phyloP scores from a whole-genome alignment of 2,329 filamentous ascomycete genomes.

The Cytospora mali region DNA sequence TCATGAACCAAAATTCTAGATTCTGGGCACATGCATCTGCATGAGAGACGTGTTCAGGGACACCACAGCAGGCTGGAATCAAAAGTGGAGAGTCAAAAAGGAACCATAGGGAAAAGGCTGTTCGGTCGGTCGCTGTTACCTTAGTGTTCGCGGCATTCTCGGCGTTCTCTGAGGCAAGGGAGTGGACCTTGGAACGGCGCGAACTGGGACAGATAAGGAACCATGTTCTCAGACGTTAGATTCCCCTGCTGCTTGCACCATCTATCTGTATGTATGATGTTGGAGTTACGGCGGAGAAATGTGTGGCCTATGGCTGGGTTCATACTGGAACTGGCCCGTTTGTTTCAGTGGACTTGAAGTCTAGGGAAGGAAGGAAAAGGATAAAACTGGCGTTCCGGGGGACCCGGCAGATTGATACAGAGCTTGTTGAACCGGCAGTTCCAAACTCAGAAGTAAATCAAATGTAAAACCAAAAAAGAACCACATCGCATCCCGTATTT shows the following conservation, averaged over 20 bases:
- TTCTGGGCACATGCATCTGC: background rate
- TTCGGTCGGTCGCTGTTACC: background rate
- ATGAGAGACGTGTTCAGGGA: background rate
- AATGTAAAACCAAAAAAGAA: background rate
- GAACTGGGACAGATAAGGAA: background rate
- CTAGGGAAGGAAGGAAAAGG: background rate
- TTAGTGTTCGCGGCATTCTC: background rate
- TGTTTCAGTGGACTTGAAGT: background rate
- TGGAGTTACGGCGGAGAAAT: background rate
- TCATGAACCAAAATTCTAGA: background rate
- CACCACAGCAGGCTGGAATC: background rate
- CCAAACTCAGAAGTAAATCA: conserved; percentile 7
- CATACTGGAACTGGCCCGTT: background rate
- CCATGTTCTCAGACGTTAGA: background rate
- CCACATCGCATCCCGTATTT: background rate
- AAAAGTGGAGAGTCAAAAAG: background rate
- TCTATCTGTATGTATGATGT: background rate
- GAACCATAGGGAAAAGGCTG: no score
- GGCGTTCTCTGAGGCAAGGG: background rate
- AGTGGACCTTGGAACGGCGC: background rate
- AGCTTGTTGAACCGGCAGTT: conserved; percentile 18
- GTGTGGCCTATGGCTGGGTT: background rate
- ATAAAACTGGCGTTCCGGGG: background rate
- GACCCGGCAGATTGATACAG: conserved; percentile 10
- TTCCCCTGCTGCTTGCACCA: background rate